Conservation (phyloP, 768 basidiomycete species). For the Mycena indigotica region DNA sequence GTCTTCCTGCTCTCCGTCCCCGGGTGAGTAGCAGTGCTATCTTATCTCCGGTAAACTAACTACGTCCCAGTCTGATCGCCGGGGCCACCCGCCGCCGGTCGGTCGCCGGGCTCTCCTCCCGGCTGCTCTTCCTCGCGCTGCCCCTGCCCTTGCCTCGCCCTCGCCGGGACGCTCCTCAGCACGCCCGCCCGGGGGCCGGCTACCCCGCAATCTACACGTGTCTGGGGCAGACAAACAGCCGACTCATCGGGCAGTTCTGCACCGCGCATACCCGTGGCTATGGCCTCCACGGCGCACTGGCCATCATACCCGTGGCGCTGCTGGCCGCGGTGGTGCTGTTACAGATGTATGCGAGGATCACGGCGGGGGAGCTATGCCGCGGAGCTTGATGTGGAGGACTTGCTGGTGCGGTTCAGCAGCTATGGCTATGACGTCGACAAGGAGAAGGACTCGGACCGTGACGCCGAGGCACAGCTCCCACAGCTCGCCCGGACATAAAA, state of each 20-base stretch:
- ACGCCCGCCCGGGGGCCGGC: slow-evolving; percentile 6
- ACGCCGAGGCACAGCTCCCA: no score
- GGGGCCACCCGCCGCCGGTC: slow-evolving; percentile 10
- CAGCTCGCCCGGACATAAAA: slow-evolving; percentile 15
- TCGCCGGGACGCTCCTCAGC: slow-evolving; percentile 12
- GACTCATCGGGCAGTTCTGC: slow-evolving; percentile 25
- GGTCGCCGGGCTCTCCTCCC: slow-evolving; percentile 21
- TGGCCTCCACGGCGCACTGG: slow-evolving; percentile 12
- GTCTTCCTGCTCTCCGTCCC: slow-evolving; percentile 23
- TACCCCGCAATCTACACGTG: slow-evolving; percentile 14
- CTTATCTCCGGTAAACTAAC: not conserved
- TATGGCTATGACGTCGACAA: slow-evolving; percentile 10
- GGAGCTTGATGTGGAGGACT: no score
- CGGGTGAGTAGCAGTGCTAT: slow-evolving; percentile 25
- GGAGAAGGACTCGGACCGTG: not conserved
- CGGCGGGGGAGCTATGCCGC: no score
- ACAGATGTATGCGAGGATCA: slow-evolving; percentile 19
- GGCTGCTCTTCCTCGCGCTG: slow-evolving; percentile 21
- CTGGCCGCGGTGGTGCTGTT: slow-evolving; percentile 10
- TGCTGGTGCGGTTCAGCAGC: no score
- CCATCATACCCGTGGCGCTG: slow-evolving; percentile 19
- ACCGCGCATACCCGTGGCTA: no score
- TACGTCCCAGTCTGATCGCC: slow-evolving; percentile 16
- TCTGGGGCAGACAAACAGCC: slow-evolving; percentile 12
- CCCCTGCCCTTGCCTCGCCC: slow-evolving; percentile 15